These are phyloP conservation scores for Tarenaya hassleriana DNA, from an alignment of 345 rosid genomes.

Conservation along the genomic window DNA sequence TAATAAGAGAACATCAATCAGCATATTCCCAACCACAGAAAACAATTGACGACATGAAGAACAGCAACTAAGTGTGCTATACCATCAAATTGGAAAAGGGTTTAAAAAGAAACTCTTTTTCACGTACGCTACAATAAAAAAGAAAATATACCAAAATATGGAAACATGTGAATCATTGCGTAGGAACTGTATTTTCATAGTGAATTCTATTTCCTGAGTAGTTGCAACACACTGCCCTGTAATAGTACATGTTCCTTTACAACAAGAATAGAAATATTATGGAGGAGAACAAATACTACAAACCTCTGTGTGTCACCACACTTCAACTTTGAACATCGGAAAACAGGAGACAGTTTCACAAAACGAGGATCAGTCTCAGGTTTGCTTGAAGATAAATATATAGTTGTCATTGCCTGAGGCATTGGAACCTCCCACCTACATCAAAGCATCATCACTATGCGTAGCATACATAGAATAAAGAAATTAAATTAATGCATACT, in stretches of 20 bases:
- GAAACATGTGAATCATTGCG: too few species aligned
- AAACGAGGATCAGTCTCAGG: conserved; percentile 83
- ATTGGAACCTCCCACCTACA: conserved; percentile 98
- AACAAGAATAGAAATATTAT: conserved; percentile 4
- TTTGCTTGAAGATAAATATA: conserved; percentile 48
- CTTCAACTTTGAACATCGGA: conserved; percentile 62
- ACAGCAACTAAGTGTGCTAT: neutral
- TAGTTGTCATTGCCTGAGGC: conserved; percentile 43
- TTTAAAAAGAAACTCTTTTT: too few species aligned
- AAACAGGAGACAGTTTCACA: conserved; percentile 76
- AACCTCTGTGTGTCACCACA: conserved; percentile 69
- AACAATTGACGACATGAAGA: conserved; percentile 1
- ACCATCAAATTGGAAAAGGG: too few species aligned
- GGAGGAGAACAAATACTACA: conserved; percentile 7
- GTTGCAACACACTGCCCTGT: too few species aligned
- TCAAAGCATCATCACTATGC: conserved; percentile 18
- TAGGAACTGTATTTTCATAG: too few species aligned
- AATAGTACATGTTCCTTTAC: neutral
- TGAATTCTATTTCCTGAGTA: too few species aligned
- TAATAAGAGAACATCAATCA: conserved; percentile 22
- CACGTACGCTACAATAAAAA: too few species aligned
- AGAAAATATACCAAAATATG: too few species aligned
- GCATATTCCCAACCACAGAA: conserved; percentile 12
- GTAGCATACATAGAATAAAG: conserved; percentile 9
- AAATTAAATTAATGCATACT: conserved; percentile 6